These are phyloP conservation scores for Schizochytrium sp. DNA, from an alignment of 108 stramenopile species.

Conservation along the genomic window DNA sequence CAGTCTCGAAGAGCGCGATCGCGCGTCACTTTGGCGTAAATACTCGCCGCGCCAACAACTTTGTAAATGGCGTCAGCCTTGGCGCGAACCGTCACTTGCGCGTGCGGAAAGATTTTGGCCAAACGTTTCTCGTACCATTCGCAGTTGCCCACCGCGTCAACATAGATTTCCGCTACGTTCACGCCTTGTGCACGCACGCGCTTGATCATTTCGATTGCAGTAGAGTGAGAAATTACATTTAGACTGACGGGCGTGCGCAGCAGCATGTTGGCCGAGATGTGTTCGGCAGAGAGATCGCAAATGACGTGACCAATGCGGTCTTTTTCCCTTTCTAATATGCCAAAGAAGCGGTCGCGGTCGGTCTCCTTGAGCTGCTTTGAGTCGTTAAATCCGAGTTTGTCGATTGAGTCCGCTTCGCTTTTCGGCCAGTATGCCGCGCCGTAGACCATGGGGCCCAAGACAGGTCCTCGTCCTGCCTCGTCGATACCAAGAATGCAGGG, in stretches of 20 bases:
- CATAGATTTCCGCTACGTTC: constrained; percentile 51
- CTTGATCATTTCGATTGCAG: constrained; percentile 68
- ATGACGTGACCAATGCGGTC: constrained; percentile 65
- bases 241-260: constrained; percentile 62
- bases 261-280: constrained; percentile 74
- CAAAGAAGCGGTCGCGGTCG: constrained; percentile 54
- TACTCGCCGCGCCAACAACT: constrained; percentile 62
- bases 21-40: constrained; percentile 66
- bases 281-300: constrained; percentile 57
- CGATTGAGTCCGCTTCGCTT: constrained; percentile 30
- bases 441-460: constrained; percentile 64
- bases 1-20: constrained; percentile 35
- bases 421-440: constrained; percentile 65
- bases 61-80: constrained; percentile 87
- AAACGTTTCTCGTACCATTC: constrained; percentile 54
- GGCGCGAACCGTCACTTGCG: constrained; percentile 74
- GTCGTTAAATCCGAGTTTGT: constrained; percentile 57
- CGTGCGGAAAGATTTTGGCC: constrained; percentile 54
- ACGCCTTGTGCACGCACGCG: constrained; percentile 53
- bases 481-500: constrained; percentile 21
- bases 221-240: constrained; percentile 71
- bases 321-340: constrained; percentile 33
- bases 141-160: constrained; percentile 78
- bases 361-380: constrained; percentile 65
- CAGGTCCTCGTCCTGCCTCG: constrained; percentile 29